Evolutionary conservation across 2,329 filamentous ascomycete genomes (phyloP), one percentile per base, ranked within the genome.

Genomic region (Neonectria coccinea): DNA sequence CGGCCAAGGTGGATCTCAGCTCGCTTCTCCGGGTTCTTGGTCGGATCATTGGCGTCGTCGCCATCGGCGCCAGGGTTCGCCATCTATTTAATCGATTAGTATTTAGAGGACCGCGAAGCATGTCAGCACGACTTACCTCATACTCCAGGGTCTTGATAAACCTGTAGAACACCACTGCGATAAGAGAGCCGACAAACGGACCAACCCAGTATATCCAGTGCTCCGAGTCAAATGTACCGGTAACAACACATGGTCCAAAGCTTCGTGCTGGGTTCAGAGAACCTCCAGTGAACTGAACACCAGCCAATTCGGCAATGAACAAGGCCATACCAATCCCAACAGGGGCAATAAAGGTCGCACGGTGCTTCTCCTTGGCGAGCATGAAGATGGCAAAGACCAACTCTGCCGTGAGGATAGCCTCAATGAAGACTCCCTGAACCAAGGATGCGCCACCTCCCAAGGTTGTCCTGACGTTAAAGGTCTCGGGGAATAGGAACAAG

Each of bases 291-390:
- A 81, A 85, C 66, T 81, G 81, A 18, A 85, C 78, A 31, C 82
- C 83, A 5, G 79, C 79, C 65, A 85, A 72, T 65, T 84, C 79
- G 4, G 78, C 76, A 41, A 84, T 79, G 70, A 84, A 84, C 5
- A 83, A 73, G 14, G 81, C 78, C 61, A 84, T 71, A 2, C 81
- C 82, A 48, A 85, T 84, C 5, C 83, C 83, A 1, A 85, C 75
- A 0, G 83, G 83, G 14, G 83, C 83, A 16, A 85, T 77, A 57
- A 83, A 84, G 1, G 82, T 84, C 0, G 77, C 82, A 5, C 77
- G 75, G 59, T 84, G 83, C 69, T 85, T 83, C 72, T 85, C 83
- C 27, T 82, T 82, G 22, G 83, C 83, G n/a, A 85, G 77, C 82
- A 85, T 84, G 65, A 85, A 83, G 57, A 85, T 83, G 11, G 82